These are phyloP conservation scores for Phialophora tarda DNA, from an alignment of 2,329 filamentous ascomycete species.

Conservation along the genomic window DNA sequence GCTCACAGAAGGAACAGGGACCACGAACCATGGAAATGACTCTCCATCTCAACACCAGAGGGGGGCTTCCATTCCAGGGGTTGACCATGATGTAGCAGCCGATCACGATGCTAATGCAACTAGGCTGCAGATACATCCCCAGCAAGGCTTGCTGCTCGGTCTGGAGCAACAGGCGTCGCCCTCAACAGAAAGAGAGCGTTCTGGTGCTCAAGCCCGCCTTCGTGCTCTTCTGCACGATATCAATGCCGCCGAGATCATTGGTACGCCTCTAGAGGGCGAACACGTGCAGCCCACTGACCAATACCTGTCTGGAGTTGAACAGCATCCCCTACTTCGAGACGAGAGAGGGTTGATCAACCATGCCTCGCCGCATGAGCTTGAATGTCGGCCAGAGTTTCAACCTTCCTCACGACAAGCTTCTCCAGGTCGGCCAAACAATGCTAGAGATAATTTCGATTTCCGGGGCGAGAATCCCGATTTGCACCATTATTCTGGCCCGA, in stretches of 20 bases:
- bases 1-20: neutral
- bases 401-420: neutral
- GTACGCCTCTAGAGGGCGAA: neutral
- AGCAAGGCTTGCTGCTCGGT: neutral
- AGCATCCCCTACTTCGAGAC: neutral
- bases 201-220: neutral
- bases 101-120: slow-evolving; percentile 1
- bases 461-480: neutral
- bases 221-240: neutral
- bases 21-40: neutral
- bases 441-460: neutral
- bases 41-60: no score
- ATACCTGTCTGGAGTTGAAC: neutral
- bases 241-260: neutral
- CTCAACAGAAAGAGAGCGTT: neutral
- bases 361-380: neutral
- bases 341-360: neutral
- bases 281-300: neutral
- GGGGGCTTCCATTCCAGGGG: neutral
- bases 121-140: neutral
- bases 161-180: neutral
- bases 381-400: neutral
- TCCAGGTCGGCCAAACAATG: neutral
- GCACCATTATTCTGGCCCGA: neutral
- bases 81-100: neutral